Base-by-base conservation (phyloP, 345 rosid species). In the Laguncularia racemosa region DNA sequence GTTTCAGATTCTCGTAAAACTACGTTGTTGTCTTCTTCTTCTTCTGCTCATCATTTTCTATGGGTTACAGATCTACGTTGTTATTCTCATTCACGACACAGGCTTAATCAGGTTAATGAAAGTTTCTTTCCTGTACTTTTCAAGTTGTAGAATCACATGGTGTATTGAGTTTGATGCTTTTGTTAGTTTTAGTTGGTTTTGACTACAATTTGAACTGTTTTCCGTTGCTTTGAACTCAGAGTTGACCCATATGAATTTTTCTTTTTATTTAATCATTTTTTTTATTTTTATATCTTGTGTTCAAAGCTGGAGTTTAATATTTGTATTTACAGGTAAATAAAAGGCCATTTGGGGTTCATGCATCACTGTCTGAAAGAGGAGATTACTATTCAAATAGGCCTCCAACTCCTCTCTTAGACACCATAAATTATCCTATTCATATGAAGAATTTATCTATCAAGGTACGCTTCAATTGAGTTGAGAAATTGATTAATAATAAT, bases 351-450 rank as follows among this genome's bases (percentile, higher is more conserved):
- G 76, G 75, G 70, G 68, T 83, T 67, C 64, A 50, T 71, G 96
- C 95, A 64, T 81, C 96, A 68, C 84, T 92, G 60, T 73, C 93
- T 46, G 96, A 89, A 57, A 75, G 70, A 20, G 85, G 77, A 51
- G 95, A 86, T 47, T 92, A 81, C 63, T 72, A 84, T 46, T 71
- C 98, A 20, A 80, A 74, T 56, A 86, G 79, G 58, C 96, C 91
- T 57, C 83, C 91, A 58, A 92, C 98, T 6, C 98, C 96, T 67
- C 89, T 92, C 47, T 67, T 92, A 71, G 96, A 92, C 82, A 86
- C 98, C 57, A 72, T 92, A 28, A 92, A 89, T 68, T 86, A 80
- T 60, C 98, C 98, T 64, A 83, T 89, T 73, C 98, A 89, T 65
- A 83, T 92, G 98, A 92, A 92, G 62, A 89, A 89, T 78, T 87